Evolutionary conservation across 192 early-diverging fungal genomes (phyloP).

Genomic region (Paraglomus brasilianum): DNA sequence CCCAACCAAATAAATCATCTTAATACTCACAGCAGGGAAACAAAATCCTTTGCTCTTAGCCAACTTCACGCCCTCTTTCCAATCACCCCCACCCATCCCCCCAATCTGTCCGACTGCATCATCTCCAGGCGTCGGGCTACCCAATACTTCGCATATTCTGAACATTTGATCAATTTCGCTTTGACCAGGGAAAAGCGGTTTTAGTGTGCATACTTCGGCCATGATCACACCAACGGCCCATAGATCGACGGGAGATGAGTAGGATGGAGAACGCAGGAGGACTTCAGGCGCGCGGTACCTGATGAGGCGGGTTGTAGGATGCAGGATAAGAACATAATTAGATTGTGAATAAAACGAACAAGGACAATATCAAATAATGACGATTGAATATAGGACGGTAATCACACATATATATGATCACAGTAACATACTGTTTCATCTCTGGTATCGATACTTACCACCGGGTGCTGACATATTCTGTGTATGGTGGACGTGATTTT

Average conservation of each 20-base stretch:
- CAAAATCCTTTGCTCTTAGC: constrained; percentile 67
- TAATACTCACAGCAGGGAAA: constrained; percentile 50
- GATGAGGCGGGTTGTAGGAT: not conserved
- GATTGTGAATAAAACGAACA: not conserved
- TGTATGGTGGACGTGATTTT: constrained; percentile 86
- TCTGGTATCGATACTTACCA: constrained; percentile 61
- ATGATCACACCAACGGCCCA: constrained; percentile 95
- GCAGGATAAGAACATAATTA: not conserved
- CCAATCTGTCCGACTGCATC: not conserved
- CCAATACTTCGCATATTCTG: constrained; percentile 80
- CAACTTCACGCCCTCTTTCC: constrained; percentile 72
- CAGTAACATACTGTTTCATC: not conserved
- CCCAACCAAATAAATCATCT: too few relatives aligned
- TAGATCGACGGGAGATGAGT: constrained; percentile 91
- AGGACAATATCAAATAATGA: too few relatives aligned
- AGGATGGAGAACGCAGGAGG: constrained; percentile 73
- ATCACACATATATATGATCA: constrained; percentile 7
- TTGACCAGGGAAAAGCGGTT: constrained; percentile 90
- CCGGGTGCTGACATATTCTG: constrained; percentile 96
- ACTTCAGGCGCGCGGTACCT: constrained; percentile 98
- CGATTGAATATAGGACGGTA: too few relatives aligned
- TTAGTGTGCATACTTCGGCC: constrained; percentile 83
- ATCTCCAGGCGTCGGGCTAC: constrained; percentile 55
- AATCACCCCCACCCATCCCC: constrained; percentile 49
- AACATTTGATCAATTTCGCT: constrained; percentile 93